Base-by-base conservation (phyloP, 108 stramenopile species). In the Aurantiochytrium sp. region DNA sequence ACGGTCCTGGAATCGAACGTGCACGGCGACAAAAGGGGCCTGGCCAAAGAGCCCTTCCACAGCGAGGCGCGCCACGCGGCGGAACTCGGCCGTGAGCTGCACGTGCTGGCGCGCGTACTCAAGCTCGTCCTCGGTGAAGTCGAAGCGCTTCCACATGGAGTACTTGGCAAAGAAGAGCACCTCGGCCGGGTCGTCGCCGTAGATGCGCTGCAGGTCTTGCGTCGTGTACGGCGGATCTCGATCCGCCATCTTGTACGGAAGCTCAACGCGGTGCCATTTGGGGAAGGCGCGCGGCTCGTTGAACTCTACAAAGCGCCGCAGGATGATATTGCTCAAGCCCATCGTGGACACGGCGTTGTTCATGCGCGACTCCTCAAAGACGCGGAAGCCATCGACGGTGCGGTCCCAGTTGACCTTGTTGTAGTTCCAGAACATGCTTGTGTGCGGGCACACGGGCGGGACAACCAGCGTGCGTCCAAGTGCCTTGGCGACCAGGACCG, bases 391-490 rank as follows among this genome's bases (percentile, higher is more conserved):
- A 12, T 81, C 36, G 12, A 48, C 73, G 2, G 73, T 81, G 73
- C 73, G 73, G 17, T 81, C 73, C 73, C 73, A 81, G 39, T 37
- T 30, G 0, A 81, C 73, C 2, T 81, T 81, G 24, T 81, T 81
- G 45, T 81, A 81, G 45, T 81, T 81, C 73, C 73, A 81, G 32
- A 81, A 81, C 73, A 81, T 81, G 45, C 73, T 81, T 12, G 73
- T 81, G 30, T 81, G 73, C 27, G 73, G 73, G 45, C 73, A 81
- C 12, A 81, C 24, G 19, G 73, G 73, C 4, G 73, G 73, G 12
- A 81, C 73, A 6, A 81, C 73, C 12, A 81, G 45, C 6, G 45
- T 48, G 39, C 73, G 73, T 8, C 73, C 73, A 48, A 81, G 73
- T 42, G 73, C 73, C 32, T 30, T 41, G 39, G 73, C 73, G 8